Evolutionary conservation across 257 asterid genomes (phyloP).

Genomic region (Solanum habrochaites): DNA sequence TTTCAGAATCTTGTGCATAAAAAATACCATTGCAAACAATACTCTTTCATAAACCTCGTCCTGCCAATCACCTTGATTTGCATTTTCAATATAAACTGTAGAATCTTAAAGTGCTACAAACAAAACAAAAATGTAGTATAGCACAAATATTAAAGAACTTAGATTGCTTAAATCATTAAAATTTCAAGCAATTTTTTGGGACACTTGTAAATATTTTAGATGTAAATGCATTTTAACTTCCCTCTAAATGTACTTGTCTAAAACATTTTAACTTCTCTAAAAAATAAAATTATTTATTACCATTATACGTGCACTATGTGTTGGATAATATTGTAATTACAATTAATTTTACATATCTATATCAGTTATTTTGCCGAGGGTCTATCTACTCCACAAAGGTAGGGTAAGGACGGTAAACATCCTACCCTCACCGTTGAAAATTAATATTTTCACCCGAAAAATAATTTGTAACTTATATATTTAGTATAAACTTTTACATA

Average conservation of each 20-base stretch:
- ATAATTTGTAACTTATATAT: too few species aligned
- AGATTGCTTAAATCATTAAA: neutral
- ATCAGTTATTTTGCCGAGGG: neutral
- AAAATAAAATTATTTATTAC: neutral
- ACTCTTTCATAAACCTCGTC: constrained; percentile 76
- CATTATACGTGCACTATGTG: neutral
- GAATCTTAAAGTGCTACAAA: constrained; percentile 55
- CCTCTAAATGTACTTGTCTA: neutral
- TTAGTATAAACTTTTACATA: too few species aligned
- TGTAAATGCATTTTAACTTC: neutral
- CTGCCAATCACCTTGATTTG: constrained; percentile 73
- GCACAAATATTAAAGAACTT: neutral
- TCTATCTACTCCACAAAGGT: neutral
- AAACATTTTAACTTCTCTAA: neutral
- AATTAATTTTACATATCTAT: neutral
- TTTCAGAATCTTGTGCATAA: neutral
- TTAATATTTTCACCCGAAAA: too few species aligned
- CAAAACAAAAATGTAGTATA: neutral
- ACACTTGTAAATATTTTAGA: neutral
- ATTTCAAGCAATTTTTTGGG: neutral
- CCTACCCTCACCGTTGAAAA: neutral
- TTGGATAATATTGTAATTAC: neutral
- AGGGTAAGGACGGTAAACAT: neutral
- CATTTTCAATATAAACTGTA: constrained; percentile 57
- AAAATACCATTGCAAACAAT: neutral